A percentile compares a stretch with the other conserved stretches of the same genome.
Conservation (phyloP, 2,329 filamentous ascomycete species). For the Colletotrichum sp. region DNA sequence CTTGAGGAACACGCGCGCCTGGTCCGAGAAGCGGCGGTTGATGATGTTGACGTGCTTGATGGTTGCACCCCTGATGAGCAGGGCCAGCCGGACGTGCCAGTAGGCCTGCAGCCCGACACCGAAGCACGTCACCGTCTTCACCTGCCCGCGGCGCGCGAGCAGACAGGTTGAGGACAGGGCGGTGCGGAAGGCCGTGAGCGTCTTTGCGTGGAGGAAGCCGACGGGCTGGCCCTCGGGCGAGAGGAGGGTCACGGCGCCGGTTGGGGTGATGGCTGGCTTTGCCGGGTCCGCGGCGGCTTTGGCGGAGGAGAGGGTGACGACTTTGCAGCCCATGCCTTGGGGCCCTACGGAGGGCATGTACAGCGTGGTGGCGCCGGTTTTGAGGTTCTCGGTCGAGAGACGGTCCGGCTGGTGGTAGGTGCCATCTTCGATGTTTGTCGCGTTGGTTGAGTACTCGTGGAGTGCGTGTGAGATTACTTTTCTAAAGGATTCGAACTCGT, state of each 20-base stretch:
- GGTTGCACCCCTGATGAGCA: conserved; percentile 73
- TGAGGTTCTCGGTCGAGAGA: conserved; percentile 50
- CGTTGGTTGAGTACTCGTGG: conserved; percentile 66
- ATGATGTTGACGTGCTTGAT: conserved; percentile 84
- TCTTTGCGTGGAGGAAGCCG: conserved; percentile 74
- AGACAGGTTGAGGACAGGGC: conserved; percentile 74
- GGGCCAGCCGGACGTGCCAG: conserved; percentile 88
- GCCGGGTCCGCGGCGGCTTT: conserved; percentile 28
- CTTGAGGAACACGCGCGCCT: conserved; percentile 55
- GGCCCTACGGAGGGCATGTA: conserved; percentile 77
- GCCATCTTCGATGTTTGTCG: conserved; percentile 45
- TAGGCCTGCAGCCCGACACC: conserved; percentile 90
- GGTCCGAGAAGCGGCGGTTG: conserved; percentile 72
- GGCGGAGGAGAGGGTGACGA: conserved; percentile 65
- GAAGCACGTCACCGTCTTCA: conserved; percentile 83
- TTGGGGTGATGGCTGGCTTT: conserved; percentile 50
- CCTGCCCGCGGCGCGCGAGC: conserved; percentile 66
- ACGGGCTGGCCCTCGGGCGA: conserved; percentile 63
- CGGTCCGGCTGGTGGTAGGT: conserved; percentile 62
- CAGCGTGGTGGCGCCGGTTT: conserved; percentile 63
- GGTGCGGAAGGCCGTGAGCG: conserved; percentile 82
- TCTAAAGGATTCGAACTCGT: conserved; percentile 60
- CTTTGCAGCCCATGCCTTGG: conserved; percentile 72
- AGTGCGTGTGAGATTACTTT: conserved; percentile 54
- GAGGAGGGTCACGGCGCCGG: conserved; percentile 74